Evolutionary conservation across 176 grass and related monocot genomes (phyloP).

Genomic region (Pontederia crassipes): DNA sequence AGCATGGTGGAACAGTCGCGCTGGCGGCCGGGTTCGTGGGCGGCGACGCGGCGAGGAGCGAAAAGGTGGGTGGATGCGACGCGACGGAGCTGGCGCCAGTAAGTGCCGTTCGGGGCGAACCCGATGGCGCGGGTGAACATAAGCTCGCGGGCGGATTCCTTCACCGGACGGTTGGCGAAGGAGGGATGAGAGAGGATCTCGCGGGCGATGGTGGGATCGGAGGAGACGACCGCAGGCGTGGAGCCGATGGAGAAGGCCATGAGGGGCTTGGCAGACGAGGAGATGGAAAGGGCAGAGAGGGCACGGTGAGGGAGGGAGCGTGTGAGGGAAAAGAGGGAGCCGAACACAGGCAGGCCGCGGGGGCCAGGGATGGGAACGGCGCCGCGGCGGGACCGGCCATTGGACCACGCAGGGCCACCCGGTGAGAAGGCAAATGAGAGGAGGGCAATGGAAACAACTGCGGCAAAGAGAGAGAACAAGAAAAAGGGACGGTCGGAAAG

Average conservation of each 20-base stretch:
- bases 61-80: slow-evolving; percentile 71
- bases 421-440: slow-evolving; percentile 3
- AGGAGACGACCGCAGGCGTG: slow-evolving; percentile 10
- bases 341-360: slow-evolving; percentile 12
- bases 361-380: not conserved
- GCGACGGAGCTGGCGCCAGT: slow-evolving; percentile 65
- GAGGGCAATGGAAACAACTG: not conserved
- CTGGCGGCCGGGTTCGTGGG: slow-evolving; percentile 50
- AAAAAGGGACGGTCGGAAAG: not conserved
- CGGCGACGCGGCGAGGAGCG: slow-evolving; percentile 47
- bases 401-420: not conserved
- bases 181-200: slow-evolving; percentile 14
- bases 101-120: slow-evolving; percentile 4
- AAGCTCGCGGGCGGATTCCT: slow-evolving; percentile 16
- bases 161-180: slow-evolving; percentile 13
- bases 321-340: slow-evolving; percentile 2
- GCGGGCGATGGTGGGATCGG: slow-evolving; percentile 8
- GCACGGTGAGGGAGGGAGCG: slow-evolving; percentile 10
- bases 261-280: not conserved
- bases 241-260: slow-evolving; percentile 21
- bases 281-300: not conserved
- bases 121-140: slow-evolving; percentile 19
- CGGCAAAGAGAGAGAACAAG: not conserved
- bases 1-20: slow-evolving; percentile 44
- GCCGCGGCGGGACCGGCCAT: slow-evolving; percentile 6